Evolutionary conservation across 768 basidiomycete genomes (phyloP).

Genomic region (Russula compacta): DNA sequence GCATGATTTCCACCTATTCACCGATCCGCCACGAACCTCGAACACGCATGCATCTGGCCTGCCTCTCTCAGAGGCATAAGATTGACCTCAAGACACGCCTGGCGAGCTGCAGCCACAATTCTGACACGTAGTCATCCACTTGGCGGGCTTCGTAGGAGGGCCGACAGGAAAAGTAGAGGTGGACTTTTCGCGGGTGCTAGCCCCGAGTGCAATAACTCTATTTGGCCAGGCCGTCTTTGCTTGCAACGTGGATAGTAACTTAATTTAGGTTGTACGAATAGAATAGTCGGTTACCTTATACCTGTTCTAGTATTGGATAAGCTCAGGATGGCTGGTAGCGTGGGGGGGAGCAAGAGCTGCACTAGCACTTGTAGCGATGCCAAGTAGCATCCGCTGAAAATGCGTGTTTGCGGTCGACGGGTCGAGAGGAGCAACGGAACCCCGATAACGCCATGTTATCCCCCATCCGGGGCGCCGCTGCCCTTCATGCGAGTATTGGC

Average conservation of each 20-base stretch:
- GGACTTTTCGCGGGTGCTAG: constrained; percentile 27
- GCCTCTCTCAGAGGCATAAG: too few species aligned
- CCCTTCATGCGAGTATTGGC: not conserved
- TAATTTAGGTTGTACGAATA: constrained; percentile 1
- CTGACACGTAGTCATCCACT: constrained; percentile 75
- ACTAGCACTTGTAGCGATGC: too few species aligned
- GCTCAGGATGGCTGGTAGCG: not conserved
- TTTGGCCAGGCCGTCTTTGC: not conserved
- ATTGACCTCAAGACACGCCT: too few species aligned
- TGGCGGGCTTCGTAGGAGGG: constrained; percentile 55
- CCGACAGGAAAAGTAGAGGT: constrained; percentile 30
- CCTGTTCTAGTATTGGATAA: not conserved
- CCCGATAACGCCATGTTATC: constrained; percentile 16
- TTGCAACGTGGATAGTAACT: not conserved
- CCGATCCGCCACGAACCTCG: too few species aligned
- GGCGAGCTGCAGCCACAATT: too few species aligned
- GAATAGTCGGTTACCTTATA: constrained; percentile 8
- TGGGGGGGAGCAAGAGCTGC: too few species aligned
- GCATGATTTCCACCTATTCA: too few species aligned
- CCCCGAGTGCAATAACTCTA: constrained; percentile 18
- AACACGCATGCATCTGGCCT: too few species aligned
- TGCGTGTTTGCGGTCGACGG: too few species aligned
- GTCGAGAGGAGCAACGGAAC: too few species aligned
- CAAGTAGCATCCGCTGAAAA: too few species aligned
- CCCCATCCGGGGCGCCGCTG: not conserved